These are phyloP conservation scores for Umbelopsis isabellina DNA, from an alignment of 192 early-diverging fungal genomes.

Conservation along the genomic window DNA sequence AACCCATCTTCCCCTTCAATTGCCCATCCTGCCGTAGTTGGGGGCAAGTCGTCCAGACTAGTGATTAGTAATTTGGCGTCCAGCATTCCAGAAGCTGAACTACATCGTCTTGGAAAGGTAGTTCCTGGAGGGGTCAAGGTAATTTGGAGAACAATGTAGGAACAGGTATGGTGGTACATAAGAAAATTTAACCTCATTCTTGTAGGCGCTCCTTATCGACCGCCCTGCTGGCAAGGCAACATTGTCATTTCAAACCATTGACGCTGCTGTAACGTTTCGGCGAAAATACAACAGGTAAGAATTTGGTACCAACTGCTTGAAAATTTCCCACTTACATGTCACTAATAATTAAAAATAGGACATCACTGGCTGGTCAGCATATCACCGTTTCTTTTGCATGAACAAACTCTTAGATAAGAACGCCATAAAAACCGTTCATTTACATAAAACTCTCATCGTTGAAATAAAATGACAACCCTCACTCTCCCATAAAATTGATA, in stretches of 20 bases:
- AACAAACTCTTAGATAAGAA: not conserved
- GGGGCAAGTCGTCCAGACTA: not conserved
- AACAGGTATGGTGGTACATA: not conserved
- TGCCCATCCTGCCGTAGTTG: not conserved
- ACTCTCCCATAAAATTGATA: no score
- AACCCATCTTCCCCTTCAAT: not conserved
- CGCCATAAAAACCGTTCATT: no score
- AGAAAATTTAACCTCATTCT: not conserved
- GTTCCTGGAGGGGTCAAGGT: slow-evolving; percentile 30
- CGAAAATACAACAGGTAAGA: slow-evolving; percentile 25
- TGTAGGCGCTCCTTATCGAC: slow-evolving; percentile 22
- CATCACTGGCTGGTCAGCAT: slow-evolving; percentile 20
- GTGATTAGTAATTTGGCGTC: not conserved
- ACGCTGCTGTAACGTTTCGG: slow-evolving; percentile 28
- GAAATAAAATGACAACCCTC: no score
- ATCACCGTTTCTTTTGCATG: slow-evolving; percentile 19
- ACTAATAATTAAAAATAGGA: not conserved
- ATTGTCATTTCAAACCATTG: slow-evolving; percentile 20
- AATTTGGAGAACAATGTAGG: not conserved
- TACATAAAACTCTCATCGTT: no score
- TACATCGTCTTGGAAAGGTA: slow-evolving; percentile 7
- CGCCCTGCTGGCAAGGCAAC: slow-evolving; percentile 23
- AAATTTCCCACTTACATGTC: not conserved
- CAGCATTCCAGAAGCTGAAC: slow-evolving; percentile 6
- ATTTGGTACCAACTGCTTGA: not conserved